Evolutionary conservation across 495 filamentous ascomycete species (phyloP).

Genomic region (Acidiella bohemica): DNA sequence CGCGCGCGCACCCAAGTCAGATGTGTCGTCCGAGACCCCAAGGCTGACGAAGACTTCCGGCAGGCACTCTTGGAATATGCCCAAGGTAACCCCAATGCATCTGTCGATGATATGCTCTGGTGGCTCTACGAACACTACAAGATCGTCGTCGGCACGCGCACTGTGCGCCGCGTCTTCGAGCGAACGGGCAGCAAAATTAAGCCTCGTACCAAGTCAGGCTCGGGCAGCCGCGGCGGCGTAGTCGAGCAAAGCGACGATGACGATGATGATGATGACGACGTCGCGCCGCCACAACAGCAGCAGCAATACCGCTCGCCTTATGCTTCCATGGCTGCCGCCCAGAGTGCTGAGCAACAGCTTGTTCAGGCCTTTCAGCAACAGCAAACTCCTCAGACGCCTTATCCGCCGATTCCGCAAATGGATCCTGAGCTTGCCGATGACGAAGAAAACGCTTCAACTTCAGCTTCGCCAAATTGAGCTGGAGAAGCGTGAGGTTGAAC

Average conservation of each 20-base stretch:
- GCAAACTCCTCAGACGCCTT: constrained; percentile 7
- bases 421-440: constrained; percentile 10
- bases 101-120: constrained; percentile 19
- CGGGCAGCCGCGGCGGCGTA: not conserved
- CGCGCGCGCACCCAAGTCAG: constrained; percentile 1
- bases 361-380: constrained; percentile 13
- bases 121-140: constrained; percentile 18
- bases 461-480: constrained; percentile 16
- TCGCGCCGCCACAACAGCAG: not conserved
- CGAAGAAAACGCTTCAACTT: constrained; percentile 16
- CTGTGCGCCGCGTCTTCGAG: constrained; percentile 16
- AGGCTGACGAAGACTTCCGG: not conserved
- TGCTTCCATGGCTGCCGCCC: constrained; percentile 5
- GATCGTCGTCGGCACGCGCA: constrained; percentile 19
- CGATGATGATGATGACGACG: constrained; percentile 7
- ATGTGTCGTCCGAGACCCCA: not conserved
- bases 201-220: no score
- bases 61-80: constrained; percentile 17
- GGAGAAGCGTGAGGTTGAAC: constrained; percentile 17
- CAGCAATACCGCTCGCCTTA: constrained; percentile 16
- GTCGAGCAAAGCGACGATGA: constrained; percentile 8
- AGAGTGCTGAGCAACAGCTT: constrained; percentile 13
- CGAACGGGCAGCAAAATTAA: constrained; percentile 14
- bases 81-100: constrained; percentile 11
- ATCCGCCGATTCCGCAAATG: constrained; percentile 1